phyloP scores from a whole-genome alignment of 176 grass and related monocot genomes.

The Triticum timopheevii region DNA sequence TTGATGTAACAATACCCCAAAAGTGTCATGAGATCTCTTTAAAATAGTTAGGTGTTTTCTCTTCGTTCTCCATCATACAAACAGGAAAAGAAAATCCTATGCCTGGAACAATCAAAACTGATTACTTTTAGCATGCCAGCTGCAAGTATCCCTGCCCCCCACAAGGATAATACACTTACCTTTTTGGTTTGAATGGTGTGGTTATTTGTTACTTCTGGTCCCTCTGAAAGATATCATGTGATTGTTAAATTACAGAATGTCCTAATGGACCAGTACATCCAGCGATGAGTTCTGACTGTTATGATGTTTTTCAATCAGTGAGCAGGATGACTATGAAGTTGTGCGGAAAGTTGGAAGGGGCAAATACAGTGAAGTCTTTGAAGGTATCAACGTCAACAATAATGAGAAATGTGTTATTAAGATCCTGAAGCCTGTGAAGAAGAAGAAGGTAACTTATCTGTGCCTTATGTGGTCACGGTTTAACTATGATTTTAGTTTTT shows the following conservation, averaged over 20 bases:
- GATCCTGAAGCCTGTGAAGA: constrained; percentile 98
- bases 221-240: not conserved
- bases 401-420: constrained; percentile 95
- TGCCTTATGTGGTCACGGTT: not conserved
- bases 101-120: no score
- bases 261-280: not conserved
- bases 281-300: not conserved
- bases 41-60: not conserved
- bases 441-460: constrained; percentile 78
- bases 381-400: constrained; percentile 84
- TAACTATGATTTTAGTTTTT: constrained; percentile 11
- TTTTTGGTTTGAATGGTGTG: not conserved
- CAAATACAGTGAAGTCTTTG: constrained; percentile 98
- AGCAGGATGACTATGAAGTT: constrained; percentile 97
- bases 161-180: not conserved
- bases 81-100: not conserved
- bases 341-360: constrained; percentile 94
- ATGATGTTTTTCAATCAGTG: constrained; percentile 46
- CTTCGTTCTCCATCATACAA: not conserved
- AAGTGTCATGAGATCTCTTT: not conserved
- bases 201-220: not conserved
- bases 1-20: not conserved
- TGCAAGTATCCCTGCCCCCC: not conserved
- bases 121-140: not conserved
- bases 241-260: not conserved